phyloP scores from a whole-genome alignment of 2,329 filamentous ascomycete genomes.

The Daldinia eschscholtzii region DNA sequence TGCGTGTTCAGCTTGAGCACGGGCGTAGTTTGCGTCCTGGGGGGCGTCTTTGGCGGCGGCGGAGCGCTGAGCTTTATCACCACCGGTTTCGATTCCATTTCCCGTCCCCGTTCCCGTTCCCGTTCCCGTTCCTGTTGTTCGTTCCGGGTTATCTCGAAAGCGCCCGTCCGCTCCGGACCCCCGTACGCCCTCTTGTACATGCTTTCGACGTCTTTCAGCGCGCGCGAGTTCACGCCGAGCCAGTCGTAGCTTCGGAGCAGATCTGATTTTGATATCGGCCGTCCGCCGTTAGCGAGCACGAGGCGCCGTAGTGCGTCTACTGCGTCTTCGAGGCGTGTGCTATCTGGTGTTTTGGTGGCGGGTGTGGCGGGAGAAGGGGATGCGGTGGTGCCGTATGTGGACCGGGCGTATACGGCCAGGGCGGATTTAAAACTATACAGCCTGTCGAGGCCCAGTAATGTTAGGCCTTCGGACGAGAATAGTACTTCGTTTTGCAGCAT shows the following conservation, averaged over 20 bases:
- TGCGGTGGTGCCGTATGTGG: constrained; percentile 38
- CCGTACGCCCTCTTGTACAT: constrained; percentile 71
- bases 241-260: constrained; percentile 69
- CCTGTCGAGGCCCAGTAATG: constrained; percentile 70
- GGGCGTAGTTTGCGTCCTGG: constrained; percentile 43
- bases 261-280: constrained; percentile 63
- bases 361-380: constrained; percentile 15
- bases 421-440: constrained; percentile 74
- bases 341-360: constrained; percentile 25
- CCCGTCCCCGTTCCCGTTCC: constrained; percentile 46
- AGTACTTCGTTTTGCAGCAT: constrained; percentile 71
- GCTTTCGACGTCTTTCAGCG: constrained; percentile 66
- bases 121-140: no score
- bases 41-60: constrained; percentile 36
- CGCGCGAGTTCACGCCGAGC: constrained; percentile 64
- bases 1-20: constrained; percentile 49
- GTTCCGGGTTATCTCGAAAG: constrained; percentile 56
- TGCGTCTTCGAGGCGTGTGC: constrained; percentile 66
- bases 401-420: constrained; percentile 67
- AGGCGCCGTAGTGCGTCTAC: constrained; percentile 73
- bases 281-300: constrained; percentile 66
- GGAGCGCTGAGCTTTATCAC: constrained; percentile 39
- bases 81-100: constrained; percentile 45
- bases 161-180: constrained; percentile 60
- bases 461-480: constrained; percentile 71